Evolutionary conservation across 192 early-diverging fungal genomes (phyloP).

Genomic region (Entomortierella chlamydospora): DNA sequence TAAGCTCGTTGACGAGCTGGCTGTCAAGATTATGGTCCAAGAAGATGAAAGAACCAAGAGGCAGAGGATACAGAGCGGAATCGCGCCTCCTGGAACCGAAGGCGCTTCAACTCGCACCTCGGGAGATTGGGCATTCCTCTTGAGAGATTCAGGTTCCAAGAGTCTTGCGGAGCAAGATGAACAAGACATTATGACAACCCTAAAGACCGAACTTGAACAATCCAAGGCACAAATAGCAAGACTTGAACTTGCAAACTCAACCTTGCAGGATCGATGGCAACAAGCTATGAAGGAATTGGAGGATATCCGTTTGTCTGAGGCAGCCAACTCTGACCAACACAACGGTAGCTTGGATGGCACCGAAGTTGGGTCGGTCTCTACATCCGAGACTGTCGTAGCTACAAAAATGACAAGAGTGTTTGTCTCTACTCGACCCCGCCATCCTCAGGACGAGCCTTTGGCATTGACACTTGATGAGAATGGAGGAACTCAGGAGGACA

Average conservation of each 20-base stretch:
- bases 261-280: conserved; percentile 45
- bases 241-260: conserved; percentile 37
- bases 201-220: conserved; percentile 36
- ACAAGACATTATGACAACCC: conserved; percentile 27
- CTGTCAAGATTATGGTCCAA: conserved; percentile 37
- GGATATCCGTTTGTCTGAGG: conserved; percentile 28
- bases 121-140: conserved; percentile 37
- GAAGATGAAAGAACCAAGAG: conserved; percentile 29
- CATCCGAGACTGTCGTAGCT: not conserved
- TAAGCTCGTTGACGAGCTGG: conserved; percentile 30
- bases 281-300: conserved; percentile 45
- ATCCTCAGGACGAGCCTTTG: conserved; percentile 46
- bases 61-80: conserved; percentile 20
- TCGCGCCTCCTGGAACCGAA: not conserved
- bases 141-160: conserved; percentile 10
- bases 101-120: not conserved
- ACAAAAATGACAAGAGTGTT: conserved; percentile 19
- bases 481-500: conserved; percentile 24
- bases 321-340: conserved; percentile 12
- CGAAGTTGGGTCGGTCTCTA: conserved; percentile 2
- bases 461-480: conserved; percentile 23
- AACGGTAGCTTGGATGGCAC: not conserved
- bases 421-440: conserved; percentile 16
- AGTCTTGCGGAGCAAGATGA: not conserved
- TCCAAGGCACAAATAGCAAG: conserved; percentile 17